Evolutionary conservation across 2,329 filamentous ascomycete species (phyloP), one percentile per base, ranked within the genome.

Genomic region (Penicillium freii): DNA sequence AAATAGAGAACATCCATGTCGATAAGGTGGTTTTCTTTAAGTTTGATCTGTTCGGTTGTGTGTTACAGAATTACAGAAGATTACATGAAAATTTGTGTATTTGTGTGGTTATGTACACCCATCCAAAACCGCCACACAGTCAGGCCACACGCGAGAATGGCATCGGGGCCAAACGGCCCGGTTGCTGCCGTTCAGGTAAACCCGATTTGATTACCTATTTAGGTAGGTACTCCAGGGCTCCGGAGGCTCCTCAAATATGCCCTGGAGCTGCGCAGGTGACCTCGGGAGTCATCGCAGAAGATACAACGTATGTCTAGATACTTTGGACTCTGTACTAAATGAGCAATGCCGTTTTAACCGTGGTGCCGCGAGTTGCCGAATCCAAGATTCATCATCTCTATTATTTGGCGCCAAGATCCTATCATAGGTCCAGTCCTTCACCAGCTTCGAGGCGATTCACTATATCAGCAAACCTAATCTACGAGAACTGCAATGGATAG

Each of bases 141-240:
- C 59, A 60, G 49, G 46, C 55, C 57, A 62, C 34, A 5, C 38
- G 55, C 50, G 59, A 60, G 39, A 60, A 62, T 57, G 3, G n/a
- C 15, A 11, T 10, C 23, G 36, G 34, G 27, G 19, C 58, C 50
- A 29, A 48, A 36, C 23, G 49, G 48, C 15, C 40, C 42, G 42
- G 9, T 27, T n/a, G 4, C 25, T 44, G 17, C 42, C 42, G 42
- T 4, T 3, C 23, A n/a, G 23, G 17, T 43, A 42, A 42, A 19
- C 17, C 8, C 15, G 17, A 38, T 38, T 38, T 19, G 36, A 39
- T 21, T 10, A 39, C 36, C 9, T n/a, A 38, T 13, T 33, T 33
- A 13, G 11, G 11, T 9, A 29, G 27, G 27, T 23, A 23, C 23
- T 27, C 25, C 25, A 27, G 6, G 25, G 25, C 31, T 33, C 31